Evolutionary conservation across 2,329 filamentous ascomycete species (phyloP).

Genomic region (Xylariaceae sp.): DNA sequence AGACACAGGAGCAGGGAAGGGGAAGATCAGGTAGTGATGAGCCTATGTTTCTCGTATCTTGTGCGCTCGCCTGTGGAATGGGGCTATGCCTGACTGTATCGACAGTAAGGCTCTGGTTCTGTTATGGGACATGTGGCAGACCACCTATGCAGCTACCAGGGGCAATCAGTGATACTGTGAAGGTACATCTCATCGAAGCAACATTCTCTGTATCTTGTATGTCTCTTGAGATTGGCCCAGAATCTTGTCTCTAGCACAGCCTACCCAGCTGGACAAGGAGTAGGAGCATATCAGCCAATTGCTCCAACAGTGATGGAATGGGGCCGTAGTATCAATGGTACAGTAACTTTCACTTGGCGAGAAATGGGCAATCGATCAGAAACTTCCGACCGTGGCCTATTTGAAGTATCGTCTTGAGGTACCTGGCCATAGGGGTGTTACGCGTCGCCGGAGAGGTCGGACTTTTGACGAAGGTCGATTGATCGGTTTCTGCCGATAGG

Average conservation of each 20-base stretch:
- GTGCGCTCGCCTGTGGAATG: constrained; percentile 3
- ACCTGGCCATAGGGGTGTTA: not conserved
- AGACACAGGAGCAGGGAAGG: not conserved
- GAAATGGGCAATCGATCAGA: not conserved
- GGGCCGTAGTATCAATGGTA: not conserved
- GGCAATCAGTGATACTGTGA: constrained; percentile 10
- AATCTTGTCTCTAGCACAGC: not conserved
- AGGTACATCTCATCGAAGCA: constrained; percentile 4
- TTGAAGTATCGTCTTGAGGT: no score
- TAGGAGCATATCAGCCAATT: not conserved
- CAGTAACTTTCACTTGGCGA: not conserved
- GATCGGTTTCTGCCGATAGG: no score
- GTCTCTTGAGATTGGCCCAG: not conserved
- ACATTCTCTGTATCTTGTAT: constrained; percentile 10
- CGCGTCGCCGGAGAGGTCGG: constrained; percentile 4
- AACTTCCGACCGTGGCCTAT: no score
- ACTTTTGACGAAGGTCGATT: constrained; percentile 6
- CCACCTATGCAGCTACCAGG: constrained; percentile 8
- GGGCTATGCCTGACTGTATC: constrained; percentile 17
- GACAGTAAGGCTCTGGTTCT: constrained; percentile 3
- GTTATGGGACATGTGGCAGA: no score
- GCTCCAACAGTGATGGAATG: not conserved
- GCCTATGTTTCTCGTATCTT: constrained; percentile 1
- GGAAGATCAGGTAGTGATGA: not conserved
- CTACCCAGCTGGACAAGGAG: not conserved